Base-by-base conservation (phyloP, 345 rosid species). In the Gynandropsis gynandra region DNA sequence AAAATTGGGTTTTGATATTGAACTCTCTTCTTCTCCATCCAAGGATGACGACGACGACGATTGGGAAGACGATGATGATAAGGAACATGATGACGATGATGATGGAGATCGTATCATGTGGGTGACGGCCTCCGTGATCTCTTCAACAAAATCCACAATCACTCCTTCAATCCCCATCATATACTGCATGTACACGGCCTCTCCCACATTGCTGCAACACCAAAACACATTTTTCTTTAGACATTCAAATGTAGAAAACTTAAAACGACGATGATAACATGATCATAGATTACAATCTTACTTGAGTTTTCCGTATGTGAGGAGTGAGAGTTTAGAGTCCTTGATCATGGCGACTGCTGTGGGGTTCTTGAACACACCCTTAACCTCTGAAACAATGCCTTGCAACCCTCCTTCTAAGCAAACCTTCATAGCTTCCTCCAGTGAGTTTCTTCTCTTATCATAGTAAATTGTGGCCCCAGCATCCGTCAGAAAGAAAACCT, bases 151-250 rank as follows among this genome's bases (percentile, higher is more conserved):
- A 67, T 93, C 97, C 0, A 88, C 88, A 27, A 93, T 85, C 49
- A 88, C 97, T 53, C 98, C 95, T 20, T 88, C 83, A 34, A 83
- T 64, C 10, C 97, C 95, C 97, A 93, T 93, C 70, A 88, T 54
- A 69, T 93, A 65, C 50, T 93, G 99, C 87, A 88, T 71, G 77
- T 83, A 85, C 44, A 88, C 99, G 0, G 95, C 95, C 72, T 92
- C 99, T 0, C 88, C 53, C 15, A 92, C 95, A 58, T 88, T 93
- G 57, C 89, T 81, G 71, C 69, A 67, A 16, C 47, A 7, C 18
- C 33, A 38, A 36, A n/a, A 36, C 40, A 7, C 40, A 36, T 36
- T n/a, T n/a, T n/a, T n/a, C n/a, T n/a, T n/a, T n/a, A n/a, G n/a
- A n/a, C n/a, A n/a, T n/a, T 24, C 29, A 24, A 24, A 5, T 24